Evolutionary conservation across 331 rosid species (phyloP), one percentile per base, ranked within the genome.

Genomic region (Ulmus americana): DNA sequence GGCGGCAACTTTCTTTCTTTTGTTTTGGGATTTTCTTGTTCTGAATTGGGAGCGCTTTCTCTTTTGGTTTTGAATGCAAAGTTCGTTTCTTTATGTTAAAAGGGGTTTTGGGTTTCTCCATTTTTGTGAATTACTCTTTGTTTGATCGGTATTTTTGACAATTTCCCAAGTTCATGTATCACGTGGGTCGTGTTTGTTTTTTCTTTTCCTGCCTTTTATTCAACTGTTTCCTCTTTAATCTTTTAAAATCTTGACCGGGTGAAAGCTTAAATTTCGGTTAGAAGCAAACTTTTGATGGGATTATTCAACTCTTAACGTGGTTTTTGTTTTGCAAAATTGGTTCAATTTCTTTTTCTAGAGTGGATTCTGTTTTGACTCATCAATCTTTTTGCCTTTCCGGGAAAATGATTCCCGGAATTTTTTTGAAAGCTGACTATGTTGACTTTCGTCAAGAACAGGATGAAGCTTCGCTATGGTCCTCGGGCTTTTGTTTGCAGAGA

Each of bases 401-500:
- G 48, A 40, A 39, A 11, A 4, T 22, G n/a, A 40, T 70, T 49
- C 57, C 39, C 7, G 55, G 55, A 59, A 68, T 60, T 1, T 39
- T 73, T 16, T 53, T 7, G 38, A 42, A 55, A 16, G 83, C 72
- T 81, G 88, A 79, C 86, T 64, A 39, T 44, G 39, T 65, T 74
- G 75, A 64, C 75, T 43, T n/a, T 18, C 11, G 45, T 58, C 59
- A 67, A 22, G 67, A 39, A 50, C 54, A 2, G 14, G 68, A 59
- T 47, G 39, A 66, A 47, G 54, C 71, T 74, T 56, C 42, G 69
- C 55, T 43, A 43, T 20, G 72, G 44, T 48, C 45, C 52, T 52
- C 4, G n/a, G n/a, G 59, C 47, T 59, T 40, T 60, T 11, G 64
- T 61, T 28, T 45, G 20, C 35, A 28, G 35, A 28, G 2, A 28